These are phyloP conservation scores for Cucurbita maxima DNA, from an alignment of 306 rosid species.

Conservation along the genomic window DNA sequence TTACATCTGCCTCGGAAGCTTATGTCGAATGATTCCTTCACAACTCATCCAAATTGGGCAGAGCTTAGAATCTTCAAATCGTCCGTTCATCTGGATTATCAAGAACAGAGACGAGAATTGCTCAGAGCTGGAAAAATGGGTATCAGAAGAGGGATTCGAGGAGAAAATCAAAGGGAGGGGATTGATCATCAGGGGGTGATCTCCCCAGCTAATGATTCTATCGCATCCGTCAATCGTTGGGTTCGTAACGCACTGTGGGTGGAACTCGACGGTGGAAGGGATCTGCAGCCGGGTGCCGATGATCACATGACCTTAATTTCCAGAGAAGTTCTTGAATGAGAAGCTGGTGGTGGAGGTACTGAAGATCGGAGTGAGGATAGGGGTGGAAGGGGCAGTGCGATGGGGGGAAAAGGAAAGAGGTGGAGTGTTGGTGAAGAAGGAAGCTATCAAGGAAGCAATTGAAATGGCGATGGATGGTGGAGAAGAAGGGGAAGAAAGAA, in stretches of 20 bases:
- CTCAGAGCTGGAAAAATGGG: constrained; percentile 43
- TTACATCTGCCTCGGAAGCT: constrained; percentile 67
- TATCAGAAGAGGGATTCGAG: constrained; percentile 36
- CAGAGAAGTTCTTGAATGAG: constrained; percentile 67
- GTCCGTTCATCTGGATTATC: constrained; percentile 65
- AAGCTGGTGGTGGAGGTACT: constrained; percentile 37
- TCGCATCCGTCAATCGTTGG: constrained; percentile 45
- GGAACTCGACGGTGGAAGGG: constrained; percentile 62
- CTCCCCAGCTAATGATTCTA: constrained; percentile 53
- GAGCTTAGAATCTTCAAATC: constrained; percentile 46
- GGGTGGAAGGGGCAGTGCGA: constrained; percentile 46
- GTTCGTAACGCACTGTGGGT: constrained; percentile 66
- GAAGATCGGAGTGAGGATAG: constrained; percentile 45
- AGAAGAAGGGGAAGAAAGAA: constrained; percentile 35
- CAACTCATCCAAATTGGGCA: constrained; percentile 56
- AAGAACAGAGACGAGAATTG: constrained; percentile 18
- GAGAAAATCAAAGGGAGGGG: constrained; percentile 51
- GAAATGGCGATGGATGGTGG: constrained; percentile 34
- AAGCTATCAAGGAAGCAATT: constrained; percentile 24
- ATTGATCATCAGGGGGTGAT: constrained; percentile 58
- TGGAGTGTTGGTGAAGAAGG: background rate
- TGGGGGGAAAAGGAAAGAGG: constrained; percentile 57
- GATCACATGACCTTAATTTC: constrained; percentile 68
- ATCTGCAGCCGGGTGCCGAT: constrained; percentile 43
- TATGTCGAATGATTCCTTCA: constrained; percentile 42